Percentiles rank a stretch among this genome's conserved stretches.
These are phyloP conservation scores for Selenicereus undatus DNA, from an alignment of 148 eudicot genomes.

Conservation along the genomic window DNA sequence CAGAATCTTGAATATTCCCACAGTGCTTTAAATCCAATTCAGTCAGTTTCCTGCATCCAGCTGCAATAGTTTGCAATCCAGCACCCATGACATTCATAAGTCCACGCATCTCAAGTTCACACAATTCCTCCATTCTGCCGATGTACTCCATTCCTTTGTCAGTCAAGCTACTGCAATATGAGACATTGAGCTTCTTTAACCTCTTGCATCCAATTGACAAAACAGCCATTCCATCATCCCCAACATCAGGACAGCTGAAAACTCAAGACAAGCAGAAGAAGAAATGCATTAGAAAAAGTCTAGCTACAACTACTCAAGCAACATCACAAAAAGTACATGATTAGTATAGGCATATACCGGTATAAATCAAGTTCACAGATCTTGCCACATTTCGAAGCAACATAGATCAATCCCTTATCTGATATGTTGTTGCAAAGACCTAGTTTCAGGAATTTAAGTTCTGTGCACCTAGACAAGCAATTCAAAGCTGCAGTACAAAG, in stretches of 20 bases:
- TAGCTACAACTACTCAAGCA: background rate
- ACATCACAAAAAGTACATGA: background rate
- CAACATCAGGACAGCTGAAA: slow-evolving; percentile 56
- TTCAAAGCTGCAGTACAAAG: slow-evolving; percentile 47
- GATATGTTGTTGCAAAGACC: slow-evolving; percentile 68
- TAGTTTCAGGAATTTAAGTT: slow-evolving; percentile 53
- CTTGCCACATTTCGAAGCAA: slow-evolving; percentile 56
- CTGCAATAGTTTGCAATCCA: slow-evolving; percentile 56
- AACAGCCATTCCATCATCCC: slow-evolving; percentile 64
- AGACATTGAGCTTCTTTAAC: slow-evolving; percentile 58
- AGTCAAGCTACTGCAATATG: slow-evolving; percentile 58
- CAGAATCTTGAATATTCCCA: slow-evolving; percentile 53
- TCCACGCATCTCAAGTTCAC: slow-evolving; percentile 61
- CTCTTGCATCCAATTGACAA: slow-evolving; percentile 65
- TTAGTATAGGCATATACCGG: slow-evolving; percentile 38
- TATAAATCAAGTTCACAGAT: slow-evolving; percentile 71
- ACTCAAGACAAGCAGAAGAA: background rate
- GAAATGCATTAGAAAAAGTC: no score
- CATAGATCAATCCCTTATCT: slow-evolving; percentile 52
- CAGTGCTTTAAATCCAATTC: slow-evolving; percentile 70
- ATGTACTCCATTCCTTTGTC: slow-evolving; percentile 59
- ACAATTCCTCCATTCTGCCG: slow-evolving; percentile 47
- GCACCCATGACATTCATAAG: slow-evolving; percentile 41
- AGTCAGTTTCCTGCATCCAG: slow-evolving; percentile 58
- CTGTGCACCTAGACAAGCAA: slow-evolving; percentile 56